Evolutionary conservation across 768 basidiomycete species (phyloP), one percentile per base, ranked within the genome.

Genomic region (Tricholomella constricta): DNA sequence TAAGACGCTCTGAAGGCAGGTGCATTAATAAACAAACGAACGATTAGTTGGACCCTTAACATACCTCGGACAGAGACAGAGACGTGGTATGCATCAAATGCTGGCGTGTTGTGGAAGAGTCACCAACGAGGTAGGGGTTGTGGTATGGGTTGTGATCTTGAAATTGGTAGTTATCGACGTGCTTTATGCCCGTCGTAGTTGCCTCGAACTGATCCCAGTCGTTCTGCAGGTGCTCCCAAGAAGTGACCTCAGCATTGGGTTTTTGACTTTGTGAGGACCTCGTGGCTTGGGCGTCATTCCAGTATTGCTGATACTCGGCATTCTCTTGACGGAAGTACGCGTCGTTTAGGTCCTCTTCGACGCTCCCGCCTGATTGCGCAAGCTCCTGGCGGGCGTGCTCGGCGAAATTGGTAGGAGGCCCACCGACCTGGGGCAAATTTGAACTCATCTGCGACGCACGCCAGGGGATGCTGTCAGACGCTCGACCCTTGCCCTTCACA

Each of bases 131-230:
- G 69, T 93, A 94, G 12, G 91, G 91, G 63, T 94, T 94, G 61
- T 84, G 60, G 69, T 93, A 94, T 12, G 91, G 91, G 63, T 94
- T 94, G 61, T 84, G 81, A 20, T 68, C 60, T 68, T 89, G 88
- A 70, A 94, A 94, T 60, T 78, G 79, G 67, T 94, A 94, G 51
- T 68, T 69, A 17, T 68, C 60, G 11, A 86, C 67, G 9, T 77
- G 77, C 58, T 74, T 77, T 50, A 93, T 77, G 0, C 89, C 91
- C 0, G 79, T 67, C 1, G 82, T 65, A 5, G 86, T 88, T 1
- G 88, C 89, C 65, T 93, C 91, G 51, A 89, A 91, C 3, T 71
- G 71, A 60, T 95, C 92, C 91, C 91, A 95, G 53, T 86, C 85
- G 10, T 71, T 66, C 66, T 93, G 90, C 55, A 96, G 67, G 26